These are phyloP conservation scores for Sextonia rubra DNA, from an alignment of 164 flowering plant genomes.

Conservation along the genomic window DNA sequence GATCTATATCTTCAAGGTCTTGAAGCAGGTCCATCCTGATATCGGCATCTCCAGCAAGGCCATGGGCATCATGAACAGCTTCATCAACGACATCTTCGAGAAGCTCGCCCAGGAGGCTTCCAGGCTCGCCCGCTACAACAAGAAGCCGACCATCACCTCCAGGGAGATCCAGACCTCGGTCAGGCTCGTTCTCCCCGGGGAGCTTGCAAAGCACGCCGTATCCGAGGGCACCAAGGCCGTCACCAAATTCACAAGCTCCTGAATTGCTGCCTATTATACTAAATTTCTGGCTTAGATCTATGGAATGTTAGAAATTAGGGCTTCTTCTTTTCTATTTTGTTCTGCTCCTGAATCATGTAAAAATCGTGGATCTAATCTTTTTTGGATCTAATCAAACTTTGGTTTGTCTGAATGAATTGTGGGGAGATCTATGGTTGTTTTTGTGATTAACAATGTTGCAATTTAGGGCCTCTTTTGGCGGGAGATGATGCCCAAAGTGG, in stretches of 20 bases:
- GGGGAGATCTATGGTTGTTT: too few species aligned
- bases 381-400: too few species aligned
- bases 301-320: background rate
- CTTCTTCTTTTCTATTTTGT: background rate
- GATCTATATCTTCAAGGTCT: constrained; percentile 36
- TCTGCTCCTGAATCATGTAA: too few species aligned
- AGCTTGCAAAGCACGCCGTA: constrained; percentile 51
- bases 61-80: constrained; percentile 43
- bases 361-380: too few species aligned
- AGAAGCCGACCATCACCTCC: constrained; percentile 29
- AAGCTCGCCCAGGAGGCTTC: constrained; percentile 45
- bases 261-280: too few species aligned
- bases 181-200: constrained; percentile 45
- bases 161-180: constrained; percentile 55
- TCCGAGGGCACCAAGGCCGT: constrained; percentile 55
- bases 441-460: too few species aligned
- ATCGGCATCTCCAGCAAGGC: constrained; percentile 38
- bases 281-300: background rate
- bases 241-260: constrained; percentile 47
- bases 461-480: too few species aligned
- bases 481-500: too few species aligned
- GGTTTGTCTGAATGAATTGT: too few species aligned
- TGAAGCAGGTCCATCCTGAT: constrained; percentile 31
- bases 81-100: constrained; percentile 31
- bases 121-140: constrained; percentile 40